Conservation (phyloP, 2,329 filamentous ascomycete genomes). For the Cytospora piceicola region DNA sequence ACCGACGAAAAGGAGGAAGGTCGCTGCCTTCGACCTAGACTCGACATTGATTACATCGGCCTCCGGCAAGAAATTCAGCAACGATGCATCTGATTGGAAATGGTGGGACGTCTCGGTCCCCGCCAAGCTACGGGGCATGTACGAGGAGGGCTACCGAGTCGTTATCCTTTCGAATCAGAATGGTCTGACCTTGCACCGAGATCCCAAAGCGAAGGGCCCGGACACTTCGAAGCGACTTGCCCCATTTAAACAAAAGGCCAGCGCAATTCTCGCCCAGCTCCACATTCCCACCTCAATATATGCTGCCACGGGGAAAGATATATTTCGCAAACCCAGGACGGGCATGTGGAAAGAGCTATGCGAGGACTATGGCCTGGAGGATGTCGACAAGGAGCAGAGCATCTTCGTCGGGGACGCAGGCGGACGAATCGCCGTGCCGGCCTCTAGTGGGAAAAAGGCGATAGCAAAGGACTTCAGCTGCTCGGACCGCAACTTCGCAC, state of each 20-base stretch:
- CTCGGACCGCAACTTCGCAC: constrained; percentile 77
- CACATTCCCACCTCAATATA: constrained; percentile 80
- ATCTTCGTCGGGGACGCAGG: constrained; percentile 91
- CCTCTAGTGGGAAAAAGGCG: constrained; percentile 37
- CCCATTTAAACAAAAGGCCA: constrained; percentile 83
- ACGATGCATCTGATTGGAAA: constrained; percentile 80
- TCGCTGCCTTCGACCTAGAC: constrained; percentile 79
- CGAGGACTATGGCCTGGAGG: constrained; percentile 62
- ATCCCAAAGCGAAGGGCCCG: constrained; percentile 66
- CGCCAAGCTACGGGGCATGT: constrained; percentile 65
- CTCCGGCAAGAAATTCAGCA: constrained; percentile 79
- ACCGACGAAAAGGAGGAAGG: constrained; percentile 53
- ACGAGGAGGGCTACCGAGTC: constrained; percentile 69
- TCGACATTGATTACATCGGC: constrained; percentile 81
- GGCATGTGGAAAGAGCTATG: constrained; percentile 81
- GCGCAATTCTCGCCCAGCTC: constrained; percentile 69
- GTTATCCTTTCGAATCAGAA: constrained; percentile 89
- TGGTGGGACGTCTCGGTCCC: constrained; percentile 87
- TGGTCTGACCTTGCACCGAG: constrained; percentile 73
- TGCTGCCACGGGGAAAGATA: constrained; percentile 81
- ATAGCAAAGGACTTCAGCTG: constrained; percentile 64
- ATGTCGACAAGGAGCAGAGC: constrained; percentile 71
- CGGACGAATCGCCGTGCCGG: constrained; percentile 53
- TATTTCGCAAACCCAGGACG: constrained; percentile 81
- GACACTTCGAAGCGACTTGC: constrained; percentile 68